These are phyloP conservation scores for Schrenkiella parvula DNA, from an alignment of 345 rosid genomes.

Conservation along the genomic window DNA sequence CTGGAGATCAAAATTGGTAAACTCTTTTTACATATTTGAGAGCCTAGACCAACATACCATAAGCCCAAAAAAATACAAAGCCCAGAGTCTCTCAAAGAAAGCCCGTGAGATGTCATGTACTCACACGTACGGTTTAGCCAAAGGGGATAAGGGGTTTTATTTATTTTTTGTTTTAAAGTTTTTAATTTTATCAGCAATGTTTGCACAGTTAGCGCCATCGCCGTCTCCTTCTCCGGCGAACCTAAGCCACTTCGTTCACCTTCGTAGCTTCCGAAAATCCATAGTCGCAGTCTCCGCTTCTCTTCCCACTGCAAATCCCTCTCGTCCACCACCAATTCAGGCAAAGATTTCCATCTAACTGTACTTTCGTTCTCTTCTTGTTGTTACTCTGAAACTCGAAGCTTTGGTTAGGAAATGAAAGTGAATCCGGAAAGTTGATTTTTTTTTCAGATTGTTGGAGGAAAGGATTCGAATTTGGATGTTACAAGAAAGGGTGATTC, in stretches of 20 bases:
- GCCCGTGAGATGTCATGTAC: background rate
- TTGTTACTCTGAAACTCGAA: background rate
- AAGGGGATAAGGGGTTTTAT: slow-evolving; percentile 15
- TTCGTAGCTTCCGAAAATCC: slow-evolving; percentile 31
- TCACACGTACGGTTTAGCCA: no score
- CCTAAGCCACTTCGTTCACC: slow-evolving; percentile 10
- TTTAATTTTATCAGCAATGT: background rate
- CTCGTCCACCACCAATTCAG: slow-evolving; percentile 53
- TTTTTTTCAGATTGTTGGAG: slow-evolving; percentile 60
- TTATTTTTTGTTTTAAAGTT: background rate
- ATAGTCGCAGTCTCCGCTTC: no score
- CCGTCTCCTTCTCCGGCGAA: slow-evolving; percentile 30
- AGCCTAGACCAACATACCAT: background rate
- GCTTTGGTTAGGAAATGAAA: background rate
- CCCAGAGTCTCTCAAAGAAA: background rate
- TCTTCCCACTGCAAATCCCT: no score
- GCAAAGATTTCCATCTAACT: slow-evolving; percentile 25
- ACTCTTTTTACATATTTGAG: background rate
- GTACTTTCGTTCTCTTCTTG: background rate
- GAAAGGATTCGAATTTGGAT: slow-evolving; percentile 38
- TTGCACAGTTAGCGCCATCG: slow-evolving; percentile 32
- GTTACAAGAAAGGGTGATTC: slow-evolving; percentile 30
- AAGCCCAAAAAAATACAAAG: background rate
- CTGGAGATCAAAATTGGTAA: background rate
- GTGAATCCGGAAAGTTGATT: background rate